phyloP scores from a whole-genome alignment of 306 rosid genomes.

The Vicia sativa region DNA sequence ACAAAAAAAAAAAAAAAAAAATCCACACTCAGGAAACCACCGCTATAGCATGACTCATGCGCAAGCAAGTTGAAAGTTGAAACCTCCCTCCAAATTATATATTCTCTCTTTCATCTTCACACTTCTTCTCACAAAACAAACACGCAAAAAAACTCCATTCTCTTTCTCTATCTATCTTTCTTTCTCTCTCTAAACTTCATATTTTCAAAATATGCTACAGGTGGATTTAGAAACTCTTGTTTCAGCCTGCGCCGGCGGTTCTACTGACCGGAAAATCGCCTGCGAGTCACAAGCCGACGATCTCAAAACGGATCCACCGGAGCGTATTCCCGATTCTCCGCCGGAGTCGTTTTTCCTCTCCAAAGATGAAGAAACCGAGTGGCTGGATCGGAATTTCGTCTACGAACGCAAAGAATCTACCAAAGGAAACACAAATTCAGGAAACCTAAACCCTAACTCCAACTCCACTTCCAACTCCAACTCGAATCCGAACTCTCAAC shows the following conservation, averaged over 20 bases:
- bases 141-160: background rate
- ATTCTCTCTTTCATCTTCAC: constrained; percentile 9
- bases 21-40: constrained; percentile 24
- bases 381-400: constrained; percentile 85
- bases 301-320: constrained; percentile 43
- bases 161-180: background rate
- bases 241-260: constrained; percentile 80
- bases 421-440: constrained; percentile 58
- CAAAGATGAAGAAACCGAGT: constrained; percentile 73
- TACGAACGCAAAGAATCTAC: constrained; percentile 83
- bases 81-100: constrained; percentile 47
- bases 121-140: background rate
- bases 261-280: constrained; percentile 75
- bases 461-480: constrained; percentile 42
- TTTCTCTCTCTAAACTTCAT: too few relatives aligned
- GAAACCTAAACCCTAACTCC: constrained; percentile 44
- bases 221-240: constrained; percentile 70
- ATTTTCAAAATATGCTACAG: constrained; percentile 63
- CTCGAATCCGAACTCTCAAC: constrained; percentile 62
- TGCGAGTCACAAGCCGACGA: constrained; percentile 67
- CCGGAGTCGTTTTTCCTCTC: constrained; percentile 94
- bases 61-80: constrained; percentile 40
- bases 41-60: background rate
- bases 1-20: background rate
- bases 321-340: constrained; percentile 63